Conservation (phyloP, 331 rosid species). For the Malus hybrid region DNA sequence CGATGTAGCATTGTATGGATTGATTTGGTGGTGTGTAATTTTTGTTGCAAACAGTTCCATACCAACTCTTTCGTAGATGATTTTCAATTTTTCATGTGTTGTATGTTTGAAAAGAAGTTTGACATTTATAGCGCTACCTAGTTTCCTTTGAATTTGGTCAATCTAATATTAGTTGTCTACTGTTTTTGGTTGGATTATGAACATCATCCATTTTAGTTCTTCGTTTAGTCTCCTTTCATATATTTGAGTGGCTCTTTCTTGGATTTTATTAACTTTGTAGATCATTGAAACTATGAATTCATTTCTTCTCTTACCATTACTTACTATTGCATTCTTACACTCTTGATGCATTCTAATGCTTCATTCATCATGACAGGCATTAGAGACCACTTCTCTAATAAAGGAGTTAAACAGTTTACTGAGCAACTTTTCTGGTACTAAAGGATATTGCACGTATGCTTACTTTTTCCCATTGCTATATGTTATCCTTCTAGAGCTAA, state of each 20-base stretch:
- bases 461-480: not conserved
- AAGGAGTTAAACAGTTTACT: constrained; percentile 45
- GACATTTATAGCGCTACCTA: too few relatives aligned
- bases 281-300: too few relatives aligned
- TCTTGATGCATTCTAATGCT: not conserved
- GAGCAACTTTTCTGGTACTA: constrained; percentile 40
- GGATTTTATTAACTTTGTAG: not conserved
- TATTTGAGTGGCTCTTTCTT: too few relatives aligned
- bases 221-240: too few relatives aligned
- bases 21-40: not conserved
- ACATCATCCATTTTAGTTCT: too few relatives aligned
- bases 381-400: constrained; percentile 53
- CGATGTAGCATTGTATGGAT: not conserved
- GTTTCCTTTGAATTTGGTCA: too few relatives aligned
- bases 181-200: too few relatives aligned
- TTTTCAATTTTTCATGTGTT: too few relatives aligned
- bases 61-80: too few relatives aligned
- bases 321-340: not conserved
- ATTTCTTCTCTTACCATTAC: not conserved
- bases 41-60: too few relatives aligned
- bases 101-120: too few relatives aligned
- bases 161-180: too few relatives aligned
- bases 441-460: constrained; percentile 80
- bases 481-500: not conserved
- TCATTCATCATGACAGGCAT: constrained; percentile 42